Conservation (phyloP, 768 basidiomycete genomes). For the Tricholoma sp. region DNA sequence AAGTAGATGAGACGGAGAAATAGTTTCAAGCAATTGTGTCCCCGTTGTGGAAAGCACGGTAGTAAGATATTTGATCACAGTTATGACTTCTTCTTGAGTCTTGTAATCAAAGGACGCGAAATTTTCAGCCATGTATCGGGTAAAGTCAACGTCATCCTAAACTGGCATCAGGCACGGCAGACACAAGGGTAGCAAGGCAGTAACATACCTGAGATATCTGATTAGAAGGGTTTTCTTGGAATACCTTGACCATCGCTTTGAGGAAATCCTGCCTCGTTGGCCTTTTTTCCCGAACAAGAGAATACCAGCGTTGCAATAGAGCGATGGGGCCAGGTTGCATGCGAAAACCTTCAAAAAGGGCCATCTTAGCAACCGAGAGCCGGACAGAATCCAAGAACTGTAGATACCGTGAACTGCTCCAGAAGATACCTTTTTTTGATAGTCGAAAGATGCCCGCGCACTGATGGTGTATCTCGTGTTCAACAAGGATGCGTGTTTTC, state of each 20-base stretch:
- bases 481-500: constrained; percentile 84
- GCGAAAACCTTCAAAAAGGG: constrained; percentile 50
- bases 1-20: constrained; percentile 68
- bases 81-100: constrained; percentile 87
- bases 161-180: constrained; percentile 2
- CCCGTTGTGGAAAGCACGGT: constrained; percentile 72
- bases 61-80: constrained; percentile 77
- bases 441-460: constrained; percentile 77
- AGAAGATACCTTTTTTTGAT: constrained; percentile 57
- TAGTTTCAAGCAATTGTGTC: constrained; percentile 70
- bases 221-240: constrained; percentile 63
- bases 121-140: constrained; percentile 93
- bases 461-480: constrained; percentile 82
- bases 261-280: constrained; percentile 80
- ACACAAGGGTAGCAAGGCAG: background rate
- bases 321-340: constrained; percentile 62
- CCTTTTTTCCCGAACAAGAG: constrained; percentile 89
- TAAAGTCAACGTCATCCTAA: constrained; percentile 80
- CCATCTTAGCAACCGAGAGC: background rate
- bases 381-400: background rate
- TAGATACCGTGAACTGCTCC: constrained; percentile 49
- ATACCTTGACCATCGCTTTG: constrained; percentile 73
- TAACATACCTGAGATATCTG: constrained; percentile 51
- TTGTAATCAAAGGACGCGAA: constrained; percentile 92
- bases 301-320: constrained; percentile 85